phyloP scores from a whole-genome alignment of 306 rosid species.

The Prunus fruticosa region DNA sequence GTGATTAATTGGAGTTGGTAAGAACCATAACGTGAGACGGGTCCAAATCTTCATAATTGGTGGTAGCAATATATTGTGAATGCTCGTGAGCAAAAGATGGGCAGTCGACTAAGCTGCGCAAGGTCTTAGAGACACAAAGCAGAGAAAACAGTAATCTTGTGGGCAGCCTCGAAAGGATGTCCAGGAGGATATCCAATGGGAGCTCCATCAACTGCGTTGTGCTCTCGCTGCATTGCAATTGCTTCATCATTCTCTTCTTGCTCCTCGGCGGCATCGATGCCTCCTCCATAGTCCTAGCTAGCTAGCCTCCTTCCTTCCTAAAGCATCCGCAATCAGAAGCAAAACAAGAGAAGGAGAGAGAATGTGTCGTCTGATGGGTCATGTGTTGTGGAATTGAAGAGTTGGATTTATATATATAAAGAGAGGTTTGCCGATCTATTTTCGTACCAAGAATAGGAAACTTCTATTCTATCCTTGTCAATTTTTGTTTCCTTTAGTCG shows the following conservation, averaged over 20 bases:
- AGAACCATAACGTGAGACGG: neutral
- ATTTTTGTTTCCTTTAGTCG: too few species aligned
- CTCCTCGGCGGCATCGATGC: neutral
- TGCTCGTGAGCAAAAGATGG: neutral
- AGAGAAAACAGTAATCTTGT: neutral
- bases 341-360: too few species aligned
- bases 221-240: neutral
- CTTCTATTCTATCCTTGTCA: too few species aligned
- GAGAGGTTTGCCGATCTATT: too few species aligned
- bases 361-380: too few species aligned
- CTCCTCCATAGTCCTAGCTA: neutral
- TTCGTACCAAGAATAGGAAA: too few species aligned
- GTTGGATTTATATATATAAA: too few species aligned
- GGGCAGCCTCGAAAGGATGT: neutral
- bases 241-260: neutral
- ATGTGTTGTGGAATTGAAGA: too few species aligned
- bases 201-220: neutral
- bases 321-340: too few species aligned
- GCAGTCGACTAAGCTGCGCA: neutral
- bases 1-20: neutral
- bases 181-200: neutral
- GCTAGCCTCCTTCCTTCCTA: too few species aligned
- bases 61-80: neutral
- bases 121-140: neutral
- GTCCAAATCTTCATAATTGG: neutral